These are phyloP conservation scores for Puccinia horiana DNA, from an alignment of 1,284 basidiomycete genomes.

Conservation along the genomic window DNA sequence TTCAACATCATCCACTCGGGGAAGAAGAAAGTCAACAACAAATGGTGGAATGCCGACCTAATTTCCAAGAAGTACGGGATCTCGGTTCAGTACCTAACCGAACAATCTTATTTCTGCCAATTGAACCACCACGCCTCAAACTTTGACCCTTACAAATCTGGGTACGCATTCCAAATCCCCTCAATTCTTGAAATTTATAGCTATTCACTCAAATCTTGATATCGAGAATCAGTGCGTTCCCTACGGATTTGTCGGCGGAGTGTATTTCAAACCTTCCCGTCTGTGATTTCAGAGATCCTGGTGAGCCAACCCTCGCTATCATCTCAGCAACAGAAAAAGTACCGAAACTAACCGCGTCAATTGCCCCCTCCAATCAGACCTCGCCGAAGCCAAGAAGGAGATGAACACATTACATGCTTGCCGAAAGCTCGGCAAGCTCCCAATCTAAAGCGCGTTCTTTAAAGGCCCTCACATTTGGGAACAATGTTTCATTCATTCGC, in stretches of 20 bases:
- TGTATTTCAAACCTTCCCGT: constrained; percentile 39
- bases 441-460: constrained; percentile 10
- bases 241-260: constrained; percentile 17
- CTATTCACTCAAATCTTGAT: too few relatives aligned
- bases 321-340: not conserved
- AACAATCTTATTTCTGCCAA: constrained; percentile 41
- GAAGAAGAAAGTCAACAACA: constrained; percentile 31
- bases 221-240: constrained; percentile 10
- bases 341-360: not conserved
- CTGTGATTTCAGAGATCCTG: constrained; percentile 43
- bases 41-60: constrained; percentile 25
- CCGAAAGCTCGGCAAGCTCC: constrained; percentile 25
- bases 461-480: not conserved
- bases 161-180: not conserved
- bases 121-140: constrained; percentile 2
- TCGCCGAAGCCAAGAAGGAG: constrained; percentile 34
- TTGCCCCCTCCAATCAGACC: not conserved
- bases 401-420: constrained; percentile 28
- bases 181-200: not conserved
- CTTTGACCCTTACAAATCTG: constrained; percentile 43
- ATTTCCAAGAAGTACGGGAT: constrained; percentile 42
- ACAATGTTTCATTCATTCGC: not conserved
- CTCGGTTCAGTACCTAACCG: constrained; percentile 30
- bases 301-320: not conserved
- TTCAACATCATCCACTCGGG: constrained; percentile 34